Evolutionary conservation across 1,284 basidiomycete species (phyloP).

Genomic region (Fomitiporia mediterranea): DNA sequence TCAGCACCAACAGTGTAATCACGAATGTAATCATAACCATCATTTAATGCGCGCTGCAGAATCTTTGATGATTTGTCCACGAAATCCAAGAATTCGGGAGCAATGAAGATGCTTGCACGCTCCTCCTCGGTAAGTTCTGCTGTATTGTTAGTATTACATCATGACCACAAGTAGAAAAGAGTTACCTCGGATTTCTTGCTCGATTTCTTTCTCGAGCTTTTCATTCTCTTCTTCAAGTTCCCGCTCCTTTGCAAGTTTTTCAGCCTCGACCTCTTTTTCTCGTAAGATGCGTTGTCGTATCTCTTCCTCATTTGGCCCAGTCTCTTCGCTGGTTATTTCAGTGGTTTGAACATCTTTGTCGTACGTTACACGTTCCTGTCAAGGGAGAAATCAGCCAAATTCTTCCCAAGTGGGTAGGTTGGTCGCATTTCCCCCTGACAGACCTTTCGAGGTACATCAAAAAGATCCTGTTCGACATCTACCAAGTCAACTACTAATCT

Average conservation of each 20-base stretch:
- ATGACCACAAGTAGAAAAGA: not conserved
- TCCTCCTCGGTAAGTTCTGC: slow-evolving; percentile 84
- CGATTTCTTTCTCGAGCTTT: slow-evolving; percentile 74
- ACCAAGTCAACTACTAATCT: slow-evolving; percentile 70
- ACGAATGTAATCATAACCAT: slow-evolving; percentile 93
- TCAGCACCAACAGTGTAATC: slow-evolving; percentile 89
- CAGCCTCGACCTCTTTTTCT: slow-evolving; percentile 63
- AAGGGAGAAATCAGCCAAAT: slow-evolving; percentile 1
- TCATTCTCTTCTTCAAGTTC: slow-evolving; percentile 79
- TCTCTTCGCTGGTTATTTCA: slow-evolving; percentile 46
- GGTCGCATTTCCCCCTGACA: slow-evolving; percentile 15
- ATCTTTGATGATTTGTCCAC: slow-evolving; percentile 95
- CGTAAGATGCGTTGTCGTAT: slow-evolving; percentile 64
- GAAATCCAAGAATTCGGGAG: slow-evolving; percentile 89
- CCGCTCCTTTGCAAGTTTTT: slow-evolving; percentile 65
- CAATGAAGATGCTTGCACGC: slow-evolving; percentile 71
- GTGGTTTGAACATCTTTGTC: slow-evolving; percentile 93
- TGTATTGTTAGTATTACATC: not conserved
- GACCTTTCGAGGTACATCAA: slow-evolving; percentile 85
- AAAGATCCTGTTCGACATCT: slow-evolving; percentile 83
- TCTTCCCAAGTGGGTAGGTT: not conserved
- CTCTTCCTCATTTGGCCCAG: slow-evolving; percentile 62
- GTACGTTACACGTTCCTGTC: slow-evolving; percentile 82
- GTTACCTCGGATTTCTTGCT: slow-evolving; percentile 73
- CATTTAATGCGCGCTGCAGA: slow-evolving; percentile 92